phyloP scores from a whole-genome alignment of 176 grass and related monocot species.

The Juncus effusus region DNA sequence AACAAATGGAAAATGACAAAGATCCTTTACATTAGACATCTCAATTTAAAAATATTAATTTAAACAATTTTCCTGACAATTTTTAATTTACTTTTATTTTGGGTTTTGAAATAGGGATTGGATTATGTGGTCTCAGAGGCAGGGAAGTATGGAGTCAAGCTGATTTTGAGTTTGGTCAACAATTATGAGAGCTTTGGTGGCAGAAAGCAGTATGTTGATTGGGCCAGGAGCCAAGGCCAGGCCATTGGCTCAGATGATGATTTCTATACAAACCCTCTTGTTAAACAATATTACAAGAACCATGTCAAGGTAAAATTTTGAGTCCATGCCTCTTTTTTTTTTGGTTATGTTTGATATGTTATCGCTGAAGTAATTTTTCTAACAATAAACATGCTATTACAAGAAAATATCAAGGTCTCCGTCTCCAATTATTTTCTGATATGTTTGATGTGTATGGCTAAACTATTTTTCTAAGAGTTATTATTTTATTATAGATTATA shows the following conservation, averaged over 20 bases:
- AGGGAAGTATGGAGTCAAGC: conserved; percentile 51
- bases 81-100: not conserved
- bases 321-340: not conserved
- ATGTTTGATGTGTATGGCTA: too few species aligned
- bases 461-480: too few species aligned
- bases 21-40: too few species aligned
- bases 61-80: not conserved
- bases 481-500: too few species aligned
- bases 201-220: conserved; percentile 90
- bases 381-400: too few species aligned
- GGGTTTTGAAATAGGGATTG: conserved; percentile 45
- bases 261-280: conserved; percentile 79
- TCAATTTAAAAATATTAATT: too few species aligned
- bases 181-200: conserved; percentile 80
- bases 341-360: not conserved
- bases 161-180: conserved; percentile 88
- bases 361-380: too few species aligned
- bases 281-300: conserved; percentile 80
- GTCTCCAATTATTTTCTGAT: too few species aligned
- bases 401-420: too few species aligned
- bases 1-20: not conserved
- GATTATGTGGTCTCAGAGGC: conserved; percentile 91
- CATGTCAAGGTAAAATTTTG: conserved; percentile 63
- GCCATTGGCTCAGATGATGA: conserved; percentile 70
- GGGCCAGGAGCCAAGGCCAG: conserved; percentile 79